Evolutionary conservation across 495 filamentous ascomycete species (phyloP), one percentile per base, ranked within the genome.

Genomic region (Aspergillus biplanus): DNA sequence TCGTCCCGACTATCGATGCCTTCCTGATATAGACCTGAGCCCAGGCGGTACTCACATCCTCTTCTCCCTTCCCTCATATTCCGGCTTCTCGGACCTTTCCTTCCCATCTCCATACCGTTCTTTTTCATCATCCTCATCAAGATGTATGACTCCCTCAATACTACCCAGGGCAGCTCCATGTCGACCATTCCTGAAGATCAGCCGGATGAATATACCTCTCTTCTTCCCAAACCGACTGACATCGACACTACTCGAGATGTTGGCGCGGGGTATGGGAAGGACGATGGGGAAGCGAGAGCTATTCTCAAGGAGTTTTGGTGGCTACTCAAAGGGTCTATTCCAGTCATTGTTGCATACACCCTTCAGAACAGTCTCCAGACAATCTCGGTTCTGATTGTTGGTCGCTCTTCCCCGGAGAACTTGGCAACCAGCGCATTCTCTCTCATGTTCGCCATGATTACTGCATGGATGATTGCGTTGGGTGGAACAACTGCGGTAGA

Each of bases 371-470:
- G 90, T 15, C 80, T 97, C 0, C 93, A 97, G 73, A 96, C 93
- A 0, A 71, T 90, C 18, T 95, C 92, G 0, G 90, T 97, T 6
- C 75, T 97, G 34, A 88, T 97, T 15, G 91, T 92, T 18, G 93
- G 93, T 21, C 86, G 92, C 9, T 79, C 91, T 8, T 92, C 89
- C 2, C 90, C 93, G 0, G 87, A 94, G 71, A 86, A 92, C 18
- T 79, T 97, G 8, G 90, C 93, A 2, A 90, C 90, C 0, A 89
- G 90, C 6, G 92, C 93, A 8, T 97, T 97, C 74, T 89, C 90
- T 0, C 92, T 94, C 76, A 93, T 97, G 93, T 97, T 97, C 65
- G 93, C 93, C 46, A 91, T 92, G 89, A 86, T 91, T 11, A 94
- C 91, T 1, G 93, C 84, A 1, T 97, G 93, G 93, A 81, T 97